Conservation (phyloP, 1,284 basidiomycete species). For the Austropuccinia psidii region DNA sequence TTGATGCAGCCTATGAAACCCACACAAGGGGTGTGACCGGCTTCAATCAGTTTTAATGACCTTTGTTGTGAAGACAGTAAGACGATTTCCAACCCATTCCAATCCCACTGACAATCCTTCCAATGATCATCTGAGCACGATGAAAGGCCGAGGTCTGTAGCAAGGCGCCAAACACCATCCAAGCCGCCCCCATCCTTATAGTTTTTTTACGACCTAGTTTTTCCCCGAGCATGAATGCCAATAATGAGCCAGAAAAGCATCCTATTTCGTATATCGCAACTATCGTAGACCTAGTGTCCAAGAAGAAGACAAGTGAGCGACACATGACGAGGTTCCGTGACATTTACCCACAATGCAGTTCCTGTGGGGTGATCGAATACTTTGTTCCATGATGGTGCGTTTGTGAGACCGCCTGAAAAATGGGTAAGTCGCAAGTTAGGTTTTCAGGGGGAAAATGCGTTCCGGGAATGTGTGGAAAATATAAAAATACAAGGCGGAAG, state of each 20-base stretch:
- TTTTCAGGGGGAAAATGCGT: neutral
- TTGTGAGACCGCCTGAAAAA: constrained; percentile 25
- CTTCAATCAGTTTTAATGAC: too few species aligned
- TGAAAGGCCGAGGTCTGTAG: constrained; percentile 43
- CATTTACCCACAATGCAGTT: constrained; percentile 12
- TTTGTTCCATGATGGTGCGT: constrained; percentile 25
- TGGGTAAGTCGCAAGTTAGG: neutral
- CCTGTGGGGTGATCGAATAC: constrained; percentile 18
- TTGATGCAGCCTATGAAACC: constrained; percentile 44
- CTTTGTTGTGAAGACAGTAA: too few species aligned
- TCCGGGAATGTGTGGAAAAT: neutral
- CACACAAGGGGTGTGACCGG: neutral
- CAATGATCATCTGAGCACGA: constrained; percentile 43
- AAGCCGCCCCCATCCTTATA: constrained; percentile 43
- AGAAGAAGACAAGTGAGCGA: constrained; percentile 27
- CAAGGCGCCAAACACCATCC: constrained; percentile 45
- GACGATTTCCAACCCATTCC: constrained; percentile 35
- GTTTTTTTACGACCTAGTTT: constrained; percentile 42
- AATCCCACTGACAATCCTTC: constrained; percentile 34
- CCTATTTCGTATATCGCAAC: constrained; percentile 48
- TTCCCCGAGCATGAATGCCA: constrained; percentile 45
- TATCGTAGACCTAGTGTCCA: constrained; percentile 41
- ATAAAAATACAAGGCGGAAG: neutral
- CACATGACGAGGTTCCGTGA: neutral
- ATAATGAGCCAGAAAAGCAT: constrained; percentile 43